Conservation (phyloP, 2,329 filamentous ascomycete genomes). For the Fusarium ramigenum region DNA sequence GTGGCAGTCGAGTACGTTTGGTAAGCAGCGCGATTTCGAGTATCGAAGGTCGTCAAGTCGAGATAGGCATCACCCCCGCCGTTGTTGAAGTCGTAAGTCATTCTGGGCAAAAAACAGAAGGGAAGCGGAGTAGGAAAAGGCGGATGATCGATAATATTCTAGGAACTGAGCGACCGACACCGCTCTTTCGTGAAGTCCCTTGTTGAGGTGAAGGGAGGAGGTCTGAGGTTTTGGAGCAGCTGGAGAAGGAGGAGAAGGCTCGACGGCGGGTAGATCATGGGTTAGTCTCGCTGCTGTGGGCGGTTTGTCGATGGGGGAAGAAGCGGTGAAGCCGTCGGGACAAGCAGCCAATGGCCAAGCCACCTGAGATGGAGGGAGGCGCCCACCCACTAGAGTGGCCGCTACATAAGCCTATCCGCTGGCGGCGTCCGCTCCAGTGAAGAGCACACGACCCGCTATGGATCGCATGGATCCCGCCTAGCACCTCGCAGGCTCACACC, state of each 20-base stretch:
- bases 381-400: conserved; percentile 38
- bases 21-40: conserved; percentile 62
- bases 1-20: conserved; percentile 42
- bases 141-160: conserved; percentile 49
- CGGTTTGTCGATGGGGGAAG: conserved; percentile 48
- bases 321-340: conserved; percentile 52
- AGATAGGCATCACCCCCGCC: conserved; percentile 67
- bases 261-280: conserved; percentile 38
- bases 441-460: conserved; percentile 24
- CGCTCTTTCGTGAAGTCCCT: conserved; percentile 54
- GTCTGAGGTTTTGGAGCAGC: conserved; percentile 45
- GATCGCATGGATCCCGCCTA: not conserved
- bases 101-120: conserved; percentile 51
- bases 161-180: conserved; percentile 52
- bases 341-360: conserved; percentile 49
- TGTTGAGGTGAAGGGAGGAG: conserved; percentile 43
- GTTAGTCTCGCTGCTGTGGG: conserved; percentile 39
- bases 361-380: conserved; percentile 39
- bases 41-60: conserved; percentile 66
- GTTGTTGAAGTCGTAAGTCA: conserved; percentile 70
- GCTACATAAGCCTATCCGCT: conserved; percentile 41
- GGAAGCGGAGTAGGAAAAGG: conserved; percentile 45
- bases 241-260: conserved; percentile 42
- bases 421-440: conserved; percentile 34
- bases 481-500: conserved; percentile 18